Percentiles rank a stretch among this genome's conserved stretches.
Conservation (phyloP, 2,329 filamentous ascomycete genomes). For the Aureobasidium melanogenum region DNA sequence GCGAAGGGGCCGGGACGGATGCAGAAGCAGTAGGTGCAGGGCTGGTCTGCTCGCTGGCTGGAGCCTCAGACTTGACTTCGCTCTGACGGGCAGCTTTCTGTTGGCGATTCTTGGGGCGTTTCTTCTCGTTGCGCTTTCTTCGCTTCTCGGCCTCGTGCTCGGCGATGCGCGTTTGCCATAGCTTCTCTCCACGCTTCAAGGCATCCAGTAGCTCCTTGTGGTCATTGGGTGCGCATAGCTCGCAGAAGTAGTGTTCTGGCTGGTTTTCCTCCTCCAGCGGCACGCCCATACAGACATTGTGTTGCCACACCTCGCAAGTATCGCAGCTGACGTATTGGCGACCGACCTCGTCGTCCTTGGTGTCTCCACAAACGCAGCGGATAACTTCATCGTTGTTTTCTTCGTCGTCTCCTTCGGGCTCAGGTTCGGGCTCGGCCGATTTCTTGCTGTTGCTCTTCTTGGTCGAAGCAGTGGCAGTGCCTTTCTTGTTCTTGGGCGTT, state of each 20-base stretch:
- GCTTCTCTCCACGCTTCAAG: slow-evolving; percentile 70
- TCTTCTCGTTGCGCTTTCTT: slow-evolving; percentile 45
- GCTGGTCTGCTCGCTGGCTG: slow-evolving; percentile 1
- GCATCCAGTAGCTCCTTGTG: slow-evolving; percentile 74
- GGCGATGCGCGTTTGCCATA: slow-evolving; percentile 66
- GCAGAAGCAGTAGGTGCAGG: slow-evolving; percentile 2
- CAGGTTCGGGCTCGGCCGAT: slow-evolving; percentile 36
- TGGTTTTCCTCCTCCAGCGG: slow-evolving; percentile 65
- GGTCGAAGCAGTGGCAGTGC: slow-evolving; percentile 17
- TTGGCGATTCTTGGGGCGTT: slow-evolving; percentile 49
- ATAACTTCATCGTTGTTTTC: slow-evolving; percentile 65
- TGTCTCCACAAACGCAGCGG: slow-evolving; percentile 85
- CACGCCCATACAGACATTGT: slow-evolving; percentile 91
- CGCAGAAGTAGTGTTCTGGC: slow-evolving; percentile 83
- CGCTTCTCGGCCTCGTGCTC: slow-evolving; percentile 49
- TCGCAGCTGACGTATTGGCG: slow-evolving; percentile 96
- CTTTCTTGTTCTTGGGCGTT: slow-evolving; percentile 31
- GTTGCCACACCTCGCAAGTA: slow-evolving; percentile 87
- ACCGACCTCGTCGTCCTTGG: slow-evolving; percentile 75
- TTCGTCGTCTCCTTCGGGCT: slow-evolving; percentile 41
- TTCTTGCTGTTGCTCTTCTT: slow-evolving; percentile 38
- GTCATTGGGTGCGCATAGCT: slow-evolving; percentile 74
- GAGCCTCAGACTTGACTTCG: slow-evolving; percentile 18
- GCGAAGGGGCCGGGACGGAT: slow-evolving; percentile 7
- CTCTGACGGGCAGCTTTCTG: slow-evolving; percentile 21